Conservation (phyloP, 75 land plant genomes). For the Azolla pinnata region DNA sequence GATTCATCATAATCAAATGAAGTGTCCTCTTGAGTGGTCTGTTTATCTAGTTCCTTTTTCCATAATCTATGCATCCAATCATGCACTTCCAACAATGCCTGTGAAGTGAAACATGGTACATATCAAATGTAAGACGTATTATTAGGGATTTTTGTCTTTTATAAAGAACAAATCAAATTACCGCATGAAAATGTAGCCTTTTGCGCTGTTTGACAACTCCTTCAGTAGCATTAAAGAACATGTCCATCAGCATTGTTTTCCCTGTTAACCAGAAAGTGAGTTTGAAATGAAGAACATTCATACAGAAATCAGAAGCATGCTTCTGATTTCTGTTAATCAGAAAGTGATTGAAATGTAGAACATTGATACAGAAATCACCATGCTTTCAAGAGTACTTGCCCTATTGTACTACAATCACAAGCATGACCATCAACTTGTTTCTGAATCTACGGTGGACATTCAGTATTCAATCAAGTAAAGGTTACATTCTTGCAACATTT, state of each 20-base stretch:
- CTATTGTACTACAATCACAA: too few species aligned
- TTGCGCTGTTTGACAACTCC: conserved; percentile 71
- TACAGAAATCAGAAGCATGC: background rate
- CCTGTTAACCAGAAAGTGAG: conserved; percentile 41
- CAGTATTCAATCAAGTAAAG: too few species aligned
- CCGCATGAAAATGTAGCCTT: conserved; percentile 94
- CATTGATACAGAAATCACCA: too few species aligned
- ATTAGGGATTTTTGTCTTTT: too few species aligned
- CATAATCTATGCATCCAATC: conserved; percentile 82
- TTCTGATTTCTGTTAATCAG: too few species aligned
- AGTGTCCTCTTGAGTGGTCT: background rate
- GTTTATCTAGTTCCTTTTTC: conserved; percentile 53
- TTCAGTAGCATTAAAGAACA: conserved; percentile 75
- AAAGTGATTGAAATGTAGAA: too few species aligned
- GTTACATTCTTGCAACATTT: too few species aligned
- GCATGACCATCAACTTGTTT: too few species aligned
- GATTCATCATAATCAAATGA: conserved; percentile 26
- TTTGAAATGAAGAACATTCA: conserved; percentile 1
- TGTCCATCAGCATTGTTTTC: conserved; percentile 96
- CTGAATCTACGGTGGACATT: too few species aligned
- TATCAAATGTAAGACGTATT: background rate
- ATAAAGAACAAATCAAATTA: conserved; percentile 12
- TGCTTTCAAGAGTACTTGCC: too few species aligned
- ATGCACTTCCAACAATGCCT: conserved; percentile 96
- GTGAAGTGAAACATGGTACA: conserved; percentile 8